Conservation (phyloP, 306 rosid genomes). For the Albizia julibrissin region DNA sequence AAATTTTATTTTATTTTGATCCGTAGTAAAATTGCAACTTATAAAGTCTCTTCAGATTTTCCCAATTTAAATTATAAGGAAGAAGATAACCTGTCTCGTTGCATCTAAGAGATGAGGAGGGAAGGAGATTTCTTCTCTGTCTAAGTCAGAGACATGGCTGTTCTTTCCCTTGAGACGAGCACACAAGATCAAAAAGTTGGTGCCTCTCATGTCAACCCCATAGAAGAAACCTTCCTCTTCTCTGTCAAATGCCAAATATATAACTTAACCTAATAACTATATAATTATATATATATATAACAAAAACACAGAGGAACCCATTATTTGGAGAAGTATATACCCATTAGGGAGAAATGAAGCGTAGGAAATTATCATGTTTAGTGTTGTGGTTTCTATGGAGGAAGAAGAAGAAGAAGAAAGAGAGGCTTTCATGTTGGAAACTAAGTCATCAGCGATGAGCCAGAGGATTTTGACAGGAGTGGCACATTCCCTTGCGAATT, state of each 20-base stretch:
- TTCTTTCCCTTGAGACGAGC: slow-evolving; percentile 67
- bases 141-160: slow-evolving; percentile 47
- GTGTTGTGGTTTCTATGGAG: slow-evolving; percentile 37
- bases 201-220: slow-evolving; percentile 61
- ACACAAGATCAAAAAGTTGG: slow-evolving; percentile 54
- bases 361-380: slow-evolving; percentile 60
- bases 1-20: too few relatives aligned
- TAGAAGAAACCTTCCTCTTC: slow-evolving; percentile 66
- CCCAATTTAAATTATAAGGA: not conserved
- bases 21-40: too few relatives aligned
- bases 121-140: slow-evolving; percentile 53
- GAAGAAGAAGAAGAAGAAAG: slow-evolving; percentile 35
- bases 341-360: slow-evolving; percentile 60
- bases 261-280: too few relatives aligned
- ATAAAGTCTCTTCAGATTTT: too few relatives aligned
- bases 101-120: slow-evolving; percentile 48
- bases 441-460: slow-evolving; percentile 57
- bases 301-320: not conserved
- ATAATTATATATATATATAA: not conserved
- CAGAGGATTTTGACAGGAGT: slow-evolving; percentile 58
- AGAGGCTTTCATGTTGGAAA: slow-evolving; percentile 50
- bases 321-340: slow-evolving; percentile 28
- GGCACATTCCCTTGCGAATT: slow-evolving; percentile 61
- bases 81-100: slow-evolving; percentile 39
- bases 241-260: slow-evolving; percentile 44